phyloP scores from a whole-genome alignment of 2,329 filamentous ascomycete genomes.

The Pleurostoma richardsiae region DNA sequence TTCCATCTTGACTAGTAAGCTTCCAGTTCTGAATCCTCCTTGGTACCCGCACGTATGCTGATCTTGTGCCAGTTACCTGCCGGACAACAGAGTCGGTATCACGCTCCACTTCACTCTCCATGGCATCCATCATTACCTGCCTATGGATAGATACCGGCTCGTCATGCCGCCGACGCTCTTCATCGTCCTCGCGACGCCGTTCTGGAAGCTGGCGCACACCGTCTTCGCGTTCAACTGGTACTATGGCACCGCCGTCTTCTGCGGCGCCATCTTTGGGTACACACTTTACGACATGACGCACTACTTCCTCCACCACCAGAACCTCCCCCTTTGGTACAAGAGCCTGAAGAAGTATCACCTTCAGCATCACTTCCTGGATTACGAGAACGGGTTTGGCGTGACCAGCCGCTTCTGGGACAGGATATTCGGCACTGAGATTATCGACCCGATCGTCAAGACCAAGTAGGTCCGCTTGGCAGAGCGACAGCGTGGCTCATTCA shows the following conservation, averaged over 20 bases:
- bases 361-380: constrained; percentile 95
- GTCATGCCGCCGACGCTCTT: constrained; percentile 97
- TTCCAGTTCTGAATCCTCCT: not conserved
- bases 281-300: constrained; percentile 96
- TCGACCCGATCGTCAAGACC: constrained; percentile 26
- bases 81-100: constrained; percentile 83
- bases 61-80: constrained; percentile 60
- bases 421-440: constrained; percentile 84
- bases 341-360: constrained; percentile 96
- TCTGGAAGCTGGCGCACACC: constrained; percentile 84
- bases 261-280: constrained; percentile 91
- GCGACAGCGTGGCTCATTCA: not conserved
- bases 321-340: constrained; percentile 85
- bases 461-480: constrained; percentile 15
- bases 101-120: constrained; percentile 91
- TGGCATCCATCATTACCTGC: constrained; percentile 95
- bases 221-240: constrained; percentile 85
- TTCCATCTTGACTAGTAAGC: constrained; percentile 91
- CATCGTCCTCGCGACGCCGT: constrained; percentile 74
- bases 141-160: constrained; percentile 97
- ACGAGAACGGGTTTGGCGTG: constrained; percentile 94
- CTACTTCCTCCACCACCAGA: constrained; percentile 96
- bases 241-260: constrained; percentile 72
- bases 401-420: constrained; percentile 95
- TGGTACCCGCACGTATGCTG: not conserved